Percentiles rank a stretch among this genome's conserved stretches.
These are phyloP conservation scores for Sinapis alba DNA, from an alignment of 441 rosid genomes.

Conservation along the genomic window DNA sequence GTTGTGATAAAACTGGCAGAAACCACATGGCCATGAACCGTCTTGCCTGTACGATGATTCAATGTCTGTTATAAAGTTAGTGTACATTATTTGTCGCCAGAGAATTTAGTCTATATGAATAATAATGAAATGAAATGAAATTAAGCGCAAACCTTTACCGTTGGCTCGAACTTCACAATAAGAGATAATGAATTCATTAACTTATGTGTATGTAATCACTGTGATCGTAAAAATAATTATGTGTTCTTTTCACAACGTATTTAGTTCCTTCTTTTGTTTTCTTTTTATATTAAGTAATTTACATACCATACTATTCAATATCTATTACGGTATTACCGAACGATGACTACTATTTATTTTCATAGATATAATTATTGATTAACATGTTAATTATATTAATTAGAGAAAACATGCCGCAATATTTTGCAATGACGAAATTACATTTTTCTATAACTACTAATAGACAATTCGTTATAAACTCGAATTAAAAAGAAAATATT, in stretches of 20 bases:
- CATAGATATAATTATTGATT: neutral
- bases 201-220: neutral
- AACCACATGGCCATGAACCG: slow-evolving; percentile 36
- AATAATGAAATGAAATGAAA: neutral
- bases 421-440: neutral
- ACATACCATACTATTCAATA: too few species aligned
- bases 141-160: neutral
- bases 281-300: too few species aligned
- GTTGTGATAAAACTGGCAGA: slow-evolving; percentile 29
- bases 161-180: neutral
- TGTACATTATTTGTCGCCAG: slow-evolving; percentile 1
- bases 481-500: neutral
- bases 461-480: neutral
- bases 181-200: neutral
- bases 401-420: neutral
- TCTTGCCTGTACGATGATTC: slow-evolving; percentile 35
- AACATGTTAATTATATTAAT: neutral
- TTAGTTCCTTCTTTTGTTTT: too few species aligned
- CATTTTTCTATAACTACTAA: neutral
- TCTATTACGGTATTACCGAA: too few species aligned
- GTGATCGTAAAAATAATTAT: neutral
- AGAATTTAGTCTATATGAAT: neutral
- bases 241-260: too few species aligned
- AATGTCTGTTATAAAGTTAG: neutral
- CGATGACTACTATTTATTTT: too few species aligned